Base-by-base conservation (phyloP, 2,329 filamentous ascomycete species). In the Neoascochyta sp. region DNA sequence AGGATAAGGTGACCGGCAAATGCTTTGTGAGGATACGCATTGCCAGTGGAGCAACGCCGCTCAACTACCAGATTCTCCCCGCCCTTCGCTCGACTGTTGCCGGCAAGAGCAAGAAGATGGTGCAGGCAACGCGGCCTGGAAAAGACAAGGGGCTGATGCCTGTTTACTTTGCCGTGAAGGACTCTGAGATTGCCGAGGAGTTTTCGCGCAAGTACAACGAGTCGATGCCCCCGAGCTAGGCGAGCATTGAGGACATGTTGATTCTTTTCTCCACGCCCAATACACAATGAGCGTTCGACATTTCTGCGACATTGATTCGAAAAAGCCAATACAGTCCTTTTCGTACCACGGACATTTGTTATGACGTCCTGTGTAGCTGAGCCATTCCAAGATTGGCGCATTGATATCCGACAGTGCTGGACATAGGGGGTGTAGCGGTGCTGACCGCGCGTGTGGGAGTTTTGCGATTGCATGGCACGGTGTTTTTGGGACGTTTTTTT, bases 1-100 rank as follows among this genome's bases (percentile, higher is more conserved):
- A 57, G 39, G 51, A 60, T 37, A 63, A 63, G 32, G 40, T 49
- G 23, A 54, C 45, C 13, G 52, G 50, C 22, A 57, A 53, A 22
- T 51, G 50, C 27, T 43, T 60, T 16, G 39, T 63, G 9, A 52
- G 60, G 8, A 50, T 63, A 19, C 58, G 60, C 27, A 45, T 57
- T 9, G 39, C 50, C 9, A 56, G 47, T 24, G 61, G 61, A 9
- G 39, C 41, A 3, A 54, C 50, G 2, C 46, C 52, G 4, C 39
- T 63, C 24, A 63, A 64, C 36, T 56, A 56, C 34, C 43, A 46
- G 18, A 45, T 63, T 17, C 30, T 59, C 11, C 45, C 54, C 6
- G 41, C 45, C 12, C 37, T 62, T 9, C 36, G 36, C 12, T 43
- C 51, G 12, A 47, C 29, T 29, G 36, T 51, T 13, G 42, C 46